Percentiles rank a stretch among this genome's conserved stretches.
phyloP scores from a whole-genome alignment of 768 basidiomycete genomes.

The Trametes sanguinea region DNA sequence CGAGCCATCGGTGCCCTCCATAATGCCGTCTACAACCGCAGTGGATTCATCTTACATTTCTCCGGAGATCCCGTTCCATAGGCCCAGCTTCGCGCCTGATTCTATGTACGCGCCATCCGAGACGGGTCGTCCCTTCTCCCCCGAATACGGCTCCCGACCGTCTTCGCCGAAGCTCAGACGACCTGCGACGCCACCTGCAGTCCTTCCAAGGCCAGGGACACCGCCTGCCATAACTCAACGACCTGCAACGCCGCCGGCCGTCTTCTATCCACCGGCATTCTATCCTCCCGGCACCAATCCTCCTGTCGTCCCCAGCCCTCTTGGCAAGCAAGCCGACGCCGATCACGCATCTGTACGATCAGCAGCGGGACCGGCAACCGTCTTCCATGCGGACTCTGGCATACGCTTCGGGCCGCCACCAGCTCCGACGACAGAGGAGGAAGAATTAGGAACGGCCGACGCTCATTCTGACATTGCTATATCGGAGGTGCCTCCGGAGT shows the following conservation, averaged over 20 bases:
- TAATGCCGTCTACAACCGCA: background rate
- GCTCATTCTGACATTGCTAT: background rate
- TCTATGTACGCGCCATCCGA: constrained; percentile 1
- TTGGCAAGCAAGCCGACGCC: background rate
- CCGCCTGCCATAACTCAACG: background rate
- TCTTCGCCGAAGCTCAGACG: background rate
- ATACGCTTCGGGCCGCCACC: constrained; percentile 4
- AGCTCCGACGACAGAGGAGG: background rate
- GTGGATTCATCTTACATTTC: background rate
- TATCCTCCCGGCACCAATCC: background rate
- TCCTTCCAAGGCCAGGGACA: background rate
- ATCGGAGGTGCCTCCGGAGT: constrained; percentile 15
- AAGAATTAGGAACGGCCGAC: background rate
- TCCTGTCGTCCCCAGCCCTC: background rate
- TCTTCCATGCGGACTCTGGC: constrained; percentile 14
- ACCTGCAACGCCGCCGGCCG: background rate
- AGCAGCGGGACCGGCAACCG: background rate
- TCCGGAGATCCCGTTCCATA: background rate
- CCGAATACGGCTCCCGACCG: background rate
- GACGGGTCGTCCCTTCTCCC: background rate
- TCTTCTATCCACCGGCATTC: background rate
- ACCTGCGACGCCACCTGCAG: background rate
- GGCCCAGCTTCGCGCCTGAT: background rate
- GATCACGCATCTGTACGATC: background rate
- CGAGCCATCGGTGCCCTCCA: background rate